A percentile compares a stretch with the other conserved stretches of the same genome.
phyloP scores from a whole-genome alignment of 2,329 filamentous ascomycete species.

The Niveomyces coronatus region DNA sequence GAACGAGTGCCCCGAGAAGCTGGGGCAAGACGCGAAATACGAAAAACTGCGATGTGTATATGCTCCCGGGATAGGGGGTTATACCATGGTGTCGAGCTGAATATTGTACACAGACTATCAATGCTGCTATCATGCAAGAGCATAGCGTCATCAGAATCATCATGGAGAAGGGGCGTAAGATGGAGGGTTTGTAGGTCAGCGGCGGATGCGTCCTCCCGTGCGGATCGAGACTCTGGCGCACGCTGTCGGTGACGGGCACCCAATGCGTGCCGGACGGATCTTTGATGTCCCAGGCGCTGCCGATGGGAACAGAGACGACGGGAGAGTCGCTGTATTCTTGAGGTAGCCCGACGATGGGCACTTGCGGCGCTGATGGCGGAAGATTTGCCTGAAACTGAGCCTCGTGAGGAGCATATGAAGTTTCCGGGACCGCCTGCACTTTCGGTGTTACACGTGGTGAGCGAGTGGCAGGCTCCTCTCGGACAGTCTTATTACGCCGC shows the following conservation, averaged over 20 bases:
- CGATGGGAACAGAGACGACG: constrained; percentile 4
- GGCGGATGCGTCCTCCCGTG: constrained; percentile 30
- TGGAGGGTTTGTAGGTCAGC: constrained; percentile 60
- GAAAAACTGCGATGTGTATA: constrained; percentile 70
- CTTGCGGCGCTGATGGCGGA: not conserved
- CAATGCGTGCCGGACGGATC: constrained; percentile 13
- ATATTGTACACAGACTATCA: constrained; percentile 64
- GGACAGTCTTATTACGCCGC: constrained; percentile 1
- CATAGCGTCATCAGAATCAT: constrained; percentile 49
- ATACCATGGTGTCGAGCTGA: constrained; percentile 54
- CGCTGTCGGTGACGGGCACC: constrained; percentile 26
- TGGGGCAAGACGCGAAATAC: constrained; percentile 79
- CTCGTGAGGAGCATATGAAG: constrained; percentile 18
- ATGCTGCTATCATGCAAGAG: constrained; percentile 57
- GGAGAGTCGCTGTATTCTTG: not conserved
- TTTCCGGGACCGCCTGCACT: constrained; percentile 16
- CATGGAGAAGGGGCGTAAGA: constrained; percentile 59
- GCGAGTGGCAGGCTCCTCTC: constrained; percentile 6
- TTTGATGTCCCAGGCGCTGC: not conserved
- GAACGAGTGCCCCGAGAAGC: constrained; percentile 57
- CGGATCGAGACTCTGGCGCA: constrained; percentile 27
- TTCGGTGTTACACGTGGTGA: too few relatives aligned
- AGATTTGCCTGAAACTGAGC: not conserved
- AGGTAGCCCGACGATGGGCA: not conserved
- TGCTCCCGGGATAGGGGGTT: constrained; percentile 51